These are phyloP conservation scores for Paracoccidioides lutzii DNA, from an alignment of 2,329 filamentous ascomycete genomes.

Conservation along the genomic window DNA sequence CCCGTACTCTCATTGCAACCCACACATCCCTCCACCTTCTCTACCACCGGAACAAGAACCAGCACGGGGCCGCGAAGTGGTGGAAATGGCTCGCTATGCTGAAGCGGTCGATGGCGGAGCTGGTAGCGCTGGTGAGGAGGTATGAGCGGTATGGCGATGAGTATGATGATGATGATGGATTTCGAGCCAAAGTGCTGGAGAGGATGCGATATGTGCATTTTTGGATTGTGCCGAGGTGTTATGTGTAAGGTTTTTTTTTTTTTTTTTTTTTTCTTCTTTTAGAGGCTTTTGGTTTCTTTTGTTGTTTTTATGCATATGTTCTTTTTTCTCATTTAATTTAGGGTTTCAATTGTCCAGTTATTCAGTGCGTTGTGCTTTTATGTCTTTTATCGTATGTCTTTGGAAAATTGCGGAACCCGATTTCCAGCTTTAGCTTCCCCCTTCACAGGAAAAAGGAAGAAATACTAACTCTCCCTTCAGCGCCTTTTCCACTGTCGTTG, in stretches of 20 bases:
- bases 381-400: no score
- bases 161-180: conserved; percentile 32
- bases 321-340: background rate
- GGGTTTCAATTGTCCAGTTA: no score
- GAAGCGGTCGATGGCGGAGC: conserved; percentile 49
- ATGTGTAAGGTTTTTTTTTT: conserved; percentile 25
- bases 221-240: conserved; percentile 30
- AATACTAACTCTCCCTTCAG: conserved; percentile 13
- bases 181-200: conserved; percentile 16
- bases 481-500: conserved; percentile 54
- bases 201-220: conserved; percentile 19
- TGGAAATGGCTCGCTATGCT: conserved; percentile 63
- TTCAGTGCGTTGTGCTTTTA: no score
- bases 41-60: conserved; percentile 77
- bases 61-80: conserved; percentile 72
- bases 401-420: no score
- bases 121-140: conserved; percentile 37
- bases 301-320: background rate
- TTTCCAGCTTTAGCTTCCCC: no score
- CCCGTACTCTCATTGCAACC: conserved; percentile 18
- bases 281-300: conserved; percentile 2
- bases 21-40: conserved; percentile 51
- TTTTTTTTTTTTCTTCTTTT: no score
- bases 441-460: background rate
- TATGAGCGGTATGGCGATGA: conserved; percentile 23